Percentiles rank a stretch among this genome's conserved stretches.
Evolutionary conservation across 1,284 basidiomycete species (phyloP).

Genomic region (Boletus smithii): DNA sequence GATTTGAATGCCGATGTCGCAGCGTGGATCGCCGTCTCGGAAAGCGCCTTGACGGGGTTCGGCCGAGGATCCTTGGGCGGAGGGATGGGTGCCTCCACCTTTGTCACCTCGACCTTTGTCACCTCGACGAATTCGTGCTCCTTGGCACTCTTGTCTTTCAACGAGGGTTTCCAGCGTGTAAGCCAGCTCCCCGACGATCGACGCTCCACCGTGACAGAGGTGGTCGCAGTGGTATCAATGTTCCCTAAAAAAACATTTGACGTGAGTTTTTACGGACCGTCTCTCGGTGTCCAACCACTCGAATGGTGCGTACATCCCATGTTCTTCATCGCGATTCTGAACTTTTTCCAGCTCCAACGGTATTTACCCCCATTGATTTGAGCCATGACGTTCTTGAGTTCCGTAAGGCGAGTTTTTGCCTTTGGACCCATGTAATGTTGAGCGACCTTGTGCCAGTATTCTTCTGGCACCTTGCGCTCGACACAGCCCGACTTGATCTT

Average conservation of each 20-base stretch:
- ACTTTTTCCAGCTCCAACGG: conserved; percentile 76
- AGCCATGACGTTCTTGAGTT: conserved; percentile 66
- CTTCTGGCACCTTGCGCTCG: conserved; percentile 64
- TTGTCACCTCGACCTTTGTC: too few relatives aligned
- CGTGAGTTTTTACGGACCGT: conserved; percentile 3
- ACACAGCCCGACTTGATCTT: conserved; percentile 64
- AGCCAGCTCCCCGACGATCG: conserved; percentile 54
- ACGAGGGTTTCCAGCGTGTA: conserved; percentile 45
- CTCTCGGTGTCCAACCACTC: not conserved
- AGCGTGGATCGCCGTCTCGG: conserved; percentile 30
- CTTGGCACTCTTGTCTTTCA: conserved; percentile 25
- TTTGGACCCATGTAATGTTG: conserved; percentile 67
- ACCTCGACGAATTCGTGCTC: conserved; percentile 28
- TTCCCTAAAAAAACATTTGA: conserved; percentile 44
- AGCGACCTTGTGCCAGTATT: conserved; percentile 75
- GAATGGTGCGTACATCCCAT: conserved; percentile 64
- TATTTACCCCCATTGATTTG: conserved; percentile 72
- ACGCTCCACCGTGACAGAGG: conserved; percentile 57
- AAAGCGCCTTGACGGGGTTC: conserved; percentile 33
- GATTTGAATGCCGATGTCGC: conserved; percentile 29
- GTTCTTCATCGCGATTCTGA: conserved; percentile 68
- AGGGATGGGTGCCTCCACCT: conserved; percentile 15
- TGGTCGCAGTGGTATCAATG: conserved; percentile 52
- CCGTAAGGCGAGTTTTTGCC: conserved; percentile 59
- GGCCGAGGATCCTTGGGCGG: conserved; percentile 35